Conservation (phyloP, 192 early-diverging fungal genomes). For the Chytriomyces sp. region DNA sequence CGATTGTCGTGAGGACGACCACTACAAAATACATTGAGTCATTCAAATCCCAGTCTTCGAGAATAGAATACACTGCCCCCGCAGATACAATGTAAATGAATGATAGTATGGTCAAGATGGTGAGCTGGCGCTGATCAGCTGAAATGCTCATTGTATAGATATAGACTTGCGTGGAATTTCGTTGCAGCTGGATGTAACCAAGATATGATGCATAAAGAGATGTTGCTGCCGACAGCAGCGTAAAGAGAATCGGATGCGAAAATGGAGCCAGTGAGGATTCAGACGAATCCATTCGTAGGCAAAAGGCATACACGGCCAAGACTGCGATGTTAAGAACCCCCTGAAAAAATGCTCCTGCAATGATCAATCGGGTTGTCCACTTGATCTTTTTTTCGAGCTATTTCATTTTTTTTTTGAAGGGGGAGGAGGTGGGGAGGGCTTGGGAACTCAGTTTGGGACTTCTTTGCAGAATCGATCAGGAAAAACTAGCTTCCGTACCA, state of each 20-base stretch:
- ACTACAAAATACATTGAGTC: slow-evolving; percentile 49
- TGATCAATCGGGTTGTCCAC: slow-evolving; percentile 53
- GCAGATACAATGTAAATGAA: slow-evolving; percentile 41
- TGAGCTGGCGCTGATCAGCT: slow-evolving; percentile 52
- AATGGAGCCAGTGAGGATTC: background rate
- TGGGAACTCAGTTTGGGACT: slow-evolving; percentile 7
- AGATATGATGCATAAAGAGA: slow-evolving; percentile 44
- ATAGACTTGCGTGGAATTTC: slow-evolving; percentile 43
- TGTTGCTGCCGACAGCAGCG: slow-evolving; percentile 27
- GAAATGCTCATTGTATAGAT: slow-evolving; percentile 46
- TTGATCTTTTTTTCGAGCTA: slow-evolving; percentile 59
- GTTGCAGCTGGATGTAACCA: slow-evolving; percentile 39
- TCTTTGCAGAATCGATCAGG: too few species aligned
- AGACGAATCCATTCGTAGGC: background rate
- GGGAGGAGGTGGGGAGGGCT: background rate
- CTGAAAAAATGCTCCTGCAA: slow-evolving; percentile 46
- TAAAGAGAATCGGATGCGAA: slow-evolving; percentile 49
- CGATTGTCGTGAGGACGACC: slow-evolving; percentile 51
- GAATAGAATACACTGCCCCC: slow-evolving; percentile 37
- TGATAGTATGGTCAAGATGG: slow-evolving; percentile 47
- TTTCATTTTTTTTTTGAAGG: background rate
- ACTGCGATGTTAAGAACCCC: slow-evolving; percentile 24
- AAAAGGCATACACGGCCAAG: slow-evolving; percentile 9
- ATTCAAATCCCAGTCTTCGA: slow-evolving; percentile 60
- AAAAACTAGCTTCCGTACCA: slow-evolving; percentile 29